phyloP scores from a whole-genome alignment of 345 rosid species.

The Lepidium sativum region DNA sequence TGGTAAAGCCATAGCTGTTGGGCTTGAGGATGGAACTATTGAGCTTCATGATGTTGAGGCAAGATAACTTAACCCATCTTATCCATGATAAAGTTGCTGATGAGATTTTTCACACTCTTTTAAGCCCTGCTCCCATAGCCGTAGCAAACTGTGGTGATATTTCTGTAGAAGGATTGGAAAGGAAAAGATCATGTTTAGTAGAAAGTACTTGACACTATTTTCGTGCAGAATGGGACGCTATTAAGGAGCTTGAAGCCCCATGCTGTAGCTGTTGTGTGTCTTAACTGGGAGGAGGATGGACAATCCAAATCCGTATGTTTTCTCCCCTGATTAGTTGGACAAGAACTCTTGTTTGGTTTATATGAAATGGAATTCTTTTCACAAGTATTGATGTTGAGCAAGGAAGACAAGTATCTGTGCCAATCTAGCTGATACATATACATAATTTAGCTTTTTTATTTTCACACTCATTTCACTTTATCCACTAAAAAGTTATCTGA shows the following conservation, averaged over 20 bases:
- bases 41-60: constrained; percentile 84
- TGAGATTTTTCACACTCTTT: background rate
- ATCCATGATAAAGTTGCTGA: background rate
- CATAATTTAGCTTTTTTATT: background rate
- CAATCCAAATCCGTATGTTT: constrained; percentile 36
- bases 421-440: background rate
- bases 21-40: constrained; percentile 81
- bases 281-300: constrained; percentile 82
- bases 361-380: background rate
- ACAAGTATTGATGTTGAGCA: background rate
- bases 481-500: background rate
- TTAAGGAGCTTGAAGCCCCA: constrained; percentile 73
- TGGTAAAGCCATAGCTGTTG: constrained; percentile 79
- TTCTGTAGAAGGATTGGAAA: background rate
- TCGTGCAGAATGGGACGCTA: constrained; percentile 62
- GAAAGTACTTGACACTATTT: background rate
- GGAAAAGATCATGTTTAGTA: background rate
- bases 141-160: background rate
- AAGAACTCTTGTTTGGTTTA: background rate
- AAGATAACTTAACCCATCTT: constrained; percentile 3
- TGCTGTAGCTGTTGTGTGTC: constrained; percentile 65
- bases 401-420: background rate
- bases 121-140: background rate
- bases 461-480: background rate
- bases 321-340: background rate